phyloP scores from a whole-genome alignment of 805 yeast species.

The Saccharomyces cerevisiae region DNA sequence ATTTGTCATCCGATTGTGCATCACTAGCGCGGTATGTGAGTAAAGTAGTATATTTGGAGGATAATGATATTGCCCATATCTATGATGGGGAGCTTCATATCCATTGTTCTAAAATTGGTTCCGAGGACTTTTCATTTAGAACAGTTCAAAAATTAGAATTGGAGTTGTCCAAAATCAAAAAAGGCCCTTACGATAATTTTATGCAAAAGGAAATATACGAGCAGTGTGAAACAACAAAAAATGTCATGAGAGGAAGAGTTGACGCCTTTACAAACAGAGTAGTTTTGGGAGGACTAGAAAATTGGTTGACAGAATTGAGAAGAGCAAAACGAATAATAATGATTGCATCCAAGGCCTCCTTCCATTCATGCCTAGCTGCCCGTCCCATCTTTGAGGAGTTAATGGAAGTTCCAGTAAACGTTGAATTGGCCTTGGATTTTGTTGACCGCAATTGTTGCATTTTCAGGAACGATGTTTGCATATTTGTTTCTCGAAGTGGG shows the following conservation, averaged over 20 bases:
- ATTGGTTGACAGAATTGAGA: conserved; percentile 79
- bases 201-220: conserved; percentile 98
- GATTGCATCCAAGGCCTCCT: conserved; percentile 99
- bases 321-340: conserved; percentile 91
- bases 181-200: conserved; percentile 90
- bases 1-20: conserved; percentile 92
- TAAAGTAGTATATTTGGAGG: conserved; percentile 92
- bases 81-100: conserved; percentile 97
- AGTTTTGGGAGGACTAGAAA: conserved; percentile 81
- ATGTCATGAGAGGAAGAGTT: conserved; percentile 98
- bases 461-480: conserved; percentile 94
- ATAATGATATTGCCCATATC: conserved; percentile 97
- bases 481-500: conserved; percentile 97
- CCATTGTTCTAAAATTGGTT: conserved; percentile 85
- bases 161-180: conserved; percentile 96
- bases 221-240: conserved; percentile 96
- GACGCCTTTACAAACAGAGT: conserved; percentile 75
- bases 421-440: conserved; percentile 90
- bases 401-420: conserved; percentile 87
- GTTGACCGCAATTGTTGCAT: conserved; percentile 91
- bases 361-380: conserved; percentile 97
- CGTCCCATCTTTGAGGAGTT: conserved; percentile 93
- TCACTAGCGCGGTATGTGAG: conserved; percentile 94
- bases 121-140: conserved; percentile 83
- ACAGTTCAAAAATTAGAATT: conserved; percentile 92